Base-by-base conservation (phyloP, 495 filamentous ascomycete genomes). In the Hypoxylon cercidicola region DNA sequence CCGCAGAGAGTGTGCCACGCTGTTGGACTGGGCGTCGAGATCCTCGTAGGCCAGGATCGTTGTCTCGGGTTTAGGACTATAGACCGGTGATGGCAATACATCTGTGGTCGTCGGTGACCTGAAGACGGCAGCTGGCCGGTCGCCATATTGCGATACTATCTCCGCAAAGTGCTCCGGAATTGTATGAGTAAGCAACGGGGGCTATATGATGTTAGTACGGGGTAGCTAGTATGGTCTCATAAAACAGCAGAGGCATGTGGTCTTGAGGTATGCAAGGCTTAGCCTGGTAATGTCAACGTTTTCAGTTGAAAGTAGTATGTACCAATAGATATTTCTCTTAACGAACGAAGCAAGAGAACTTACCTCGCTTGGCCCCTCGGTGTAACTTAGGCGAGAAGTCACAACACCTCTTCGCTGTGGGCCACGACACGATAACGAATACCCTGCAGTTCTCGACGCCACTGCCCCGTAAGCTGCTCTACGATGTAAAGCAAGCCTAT, bases 111-210 rank as follows among this genome's bases (percentile, higher is more conserved):
- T 72, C 0, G 79, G 80, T n/a, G 74, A 50, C 46, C 78, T 74
- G 19, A 73, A 77, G 47, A 79, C 75, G 39, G 79, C 72, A 1
- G 93, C 94, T 47, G 85, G 83, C 45, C 84, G 81, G 76, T 97
- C 92, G 1, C 94, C 94, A 75, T 87, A 82, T 64, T 82, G 62
- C 3, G 83, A 81, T 34, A 93, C 90, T 28, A 96, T 82, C 6
- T 78, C 80, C 11, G 85, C 79, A 54, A 98, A 96, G 70, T 98
- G 91, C 53, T 93, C 83, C 1, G 91, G 90, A 46, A 96, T 84
- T 1, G 94, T 97, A 53, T 86, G 80, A 23, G 89, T 82, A 40
- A 93, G 78, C 23, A 95, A 80, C 9, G 90, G 85, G 11, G 91
- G 90, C 91, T 93, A 47, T 55, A 4, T 11, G 32, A n/a, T 30